Conservation (phyloP, 345 rosid genomes). For the Toxicodendron radicans region DNA sequence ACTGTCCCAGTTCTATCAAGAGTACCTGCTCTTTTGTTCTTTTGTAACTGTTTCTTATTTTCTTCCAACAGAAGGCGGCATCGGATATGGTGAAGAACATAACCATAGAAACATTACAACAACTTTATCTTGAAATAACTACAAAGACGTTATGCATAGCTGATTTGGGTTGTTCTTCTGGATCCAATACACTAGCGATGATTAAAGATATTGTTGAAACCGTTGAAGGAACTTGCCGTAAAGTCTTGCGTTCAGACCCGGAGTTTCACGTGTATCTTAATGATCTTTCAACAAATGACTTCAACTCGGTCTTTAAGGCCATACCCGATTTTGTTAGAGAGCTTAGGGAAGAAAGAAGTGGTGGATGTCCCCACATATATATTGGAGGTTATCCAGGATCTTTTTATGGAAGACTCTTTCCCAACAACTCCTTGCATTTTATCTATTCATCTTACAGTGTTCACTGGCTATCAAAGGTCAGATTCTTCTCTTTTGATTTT, state of each 20-base stretch:
- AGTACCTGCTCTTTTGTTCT: neutral
- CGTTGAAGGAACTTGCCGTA: constrained; percentile 32
- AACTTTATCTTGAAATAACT: constrained; percentile 27
- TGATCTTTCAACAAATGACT: constrained; percentile 62
- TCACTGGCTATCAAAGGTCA: constrained; percentile 95
- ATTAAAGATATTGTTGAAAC: constrained; percentile 41
- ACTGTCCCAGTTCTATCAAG: neutral
- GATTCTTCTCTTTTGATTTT: neutral
- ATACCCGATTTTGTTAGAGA: constrained; percentile 44
- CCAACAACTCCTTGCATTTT: constrained; percentile 64
- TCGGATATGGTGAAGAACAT: constrained; percentile 52
- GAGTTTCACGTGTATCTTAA: constrained; percentile 47
- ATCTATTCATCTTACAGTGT: constrained; percentile 67
- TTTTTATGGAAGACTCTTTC: constrained; percentile 82
- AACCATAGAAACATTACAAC: constrained; percentile 32
- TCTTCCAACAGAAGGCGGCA: constrained; percentile 41
- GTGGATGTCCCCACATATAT: constrained; percentile 28
- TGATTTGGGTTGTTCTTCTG: constrained; percentile 60
- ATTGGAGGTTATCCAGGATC: constrained; percentile 68
- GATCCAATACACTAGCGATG: constrained; percentile 48
- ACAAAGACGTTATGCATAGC: constrained; percentile 49
- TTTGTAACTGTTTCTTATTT: neutral
- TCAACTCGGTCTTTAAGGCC: constrained; percentile 51
- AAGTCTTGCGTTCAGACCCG: constrained; percentile 22
- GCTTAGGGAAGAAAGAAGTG: constrained; percentile 29